Evolutionary conservation across 2,329 filamentous ascomycete species (phyloP), one percentile per base, ranked within the genome.

Genomic region (Lachnellula suecica): DNA sequence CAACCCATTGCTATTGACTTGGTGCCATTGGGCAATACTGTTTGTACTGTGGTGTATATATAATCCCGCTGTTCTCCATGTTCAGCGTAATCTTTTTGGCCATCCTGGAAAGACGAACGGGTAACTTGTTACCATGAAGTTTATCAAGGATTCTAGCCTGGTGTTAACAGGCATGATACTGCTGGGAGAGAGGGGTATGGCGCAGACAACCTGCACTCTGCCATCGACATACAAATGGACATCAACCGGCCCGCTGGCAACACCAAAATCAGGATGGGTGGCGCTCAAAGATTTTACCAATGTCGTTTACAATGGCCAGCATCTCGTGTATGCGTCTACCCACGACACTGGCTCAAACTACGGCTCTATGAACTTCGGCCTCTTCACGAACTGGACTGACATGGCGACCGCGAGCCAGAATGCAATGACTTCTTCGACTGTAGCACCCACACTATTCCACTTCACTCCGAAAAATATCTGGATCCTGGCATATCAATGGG

Each of bases 401-500:
- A 77, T 85, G 73, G 68, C 65, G 19, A 69, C 74, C 0, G 79
- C 75, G 0, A 68, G 62, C 54, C 83, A 87, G 68, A 85, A 71
- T 56, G 56, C 52, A 1, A 83, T 82, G 77, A 70, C 29, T 41
- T 42, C 52, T 4, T 59, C 54, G 5, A 67, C 79, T 9, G 81
- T 84, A 20, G 83, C 83, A 0, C 84, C 84, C 1, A 82, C 81
- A 0, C 69, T 87, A 44, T 85, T 87, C 71, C 81, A 77, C 72
- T 87, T 86, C 60, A 59, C 64, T 4, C 84, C 83, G 0, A 85
- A 84, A 70, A 73, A 70, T 58, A 67, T 79, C 57, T 87, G 84
- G 84, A 70, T 86, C n/a, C 74, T 87, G 0, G 79, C 81, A n/a
- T 79, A 85, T 62, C 82, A 87, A 66, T 86, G 82, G 82, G 82